Evolutionary conservation across 306 rosid genomes (phyloP).

Genomic region (Arachis hypogaea): DNA sequence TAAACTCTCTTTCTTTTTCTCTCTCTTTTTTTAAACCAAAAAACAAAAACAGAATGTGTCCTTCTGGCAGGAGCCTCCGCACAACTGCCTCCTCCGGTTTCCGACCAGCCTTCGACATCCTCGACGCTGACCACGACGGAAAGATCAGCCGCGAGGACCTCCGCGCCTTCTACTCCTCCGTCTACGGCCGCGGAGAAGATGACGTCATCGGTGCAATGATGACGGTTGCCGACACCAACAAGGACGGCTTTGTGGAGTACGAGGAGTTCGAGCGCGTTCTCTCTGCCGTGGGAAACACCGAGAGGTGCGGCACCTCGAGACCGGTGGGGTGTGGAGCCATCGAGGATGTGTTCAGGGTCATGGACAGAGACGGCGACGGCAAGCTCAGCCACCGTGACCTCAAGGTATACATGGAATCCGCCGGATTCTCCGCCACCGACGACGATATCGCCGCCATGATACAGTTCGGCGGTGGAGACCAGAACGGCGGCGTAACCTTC

Average conservation of each 20-base stretch:
- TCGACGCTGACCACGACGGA: conserved; percentile 82
- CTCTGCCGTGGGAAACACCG: conserved; percentile 14
- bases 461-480: conserved; percentile 62
- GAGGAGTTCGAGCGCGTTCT: conserved; percentile 87
- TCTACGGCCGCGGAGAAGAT: conserved; percentile 46
- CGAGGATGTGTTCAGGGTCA: conserved; percentile 82
- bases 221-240: conserved; percentile 73
- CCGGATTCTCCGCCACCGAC: conserved; percentile 61
- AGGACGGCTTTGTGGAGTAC: conserved; percentile 82
- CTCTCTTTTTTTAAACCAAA: not conserved
- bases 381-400: conserved; percentile 69
- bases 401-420: conserved; percentile 68
- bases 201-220: conserved; percentile 70
- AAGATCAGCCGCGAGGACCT: conserved; percentile 85
- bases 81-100: conserved; percentile 35
- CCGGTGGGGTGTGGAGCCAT: conserved; percentile 51
- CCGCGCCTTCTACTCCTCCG: conserved; percentile 57
- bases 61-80: conserved; percentile 49
- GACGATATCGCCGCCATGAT: conserved; percentile 82
- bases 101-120: conserved; percentile 73
- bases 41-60: conserved; percentile 51
- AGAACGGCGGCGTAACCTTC: conserved; percentile 60
- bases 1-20: not conserved
- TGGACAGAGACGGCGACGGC: conserved; percentile 96
- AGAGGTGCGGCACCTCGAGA: conserved; percentile 1